These are phyloP conservation scores for Blepharisma japonicum DNA, from an alignment of 73 alveolate species.

Conservation along the genomic window DNA sequence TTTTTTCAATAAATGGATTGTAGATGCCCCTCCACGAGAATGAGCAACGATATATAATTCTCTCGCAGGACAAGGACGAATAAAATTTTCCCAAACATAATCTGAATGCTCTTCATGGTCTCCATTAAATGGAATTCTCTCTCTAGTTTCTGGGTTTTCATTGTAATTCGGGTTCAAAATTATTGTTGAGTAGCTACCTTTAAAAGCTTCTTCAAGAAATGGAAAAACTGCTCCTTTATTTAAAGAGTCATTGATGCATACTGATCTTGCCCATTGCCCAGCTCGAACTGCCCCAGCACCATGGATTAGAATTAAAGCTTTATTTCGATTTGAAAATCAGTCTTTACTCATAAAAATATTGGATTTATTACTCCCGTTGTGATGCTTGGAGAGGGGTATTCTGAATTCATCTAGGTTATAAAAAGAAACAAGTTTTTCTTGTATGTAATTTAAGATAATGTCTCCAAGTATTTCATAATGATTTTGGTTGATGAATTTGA, in stretches of 20 bases:
- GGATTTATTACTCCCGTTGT: background rate
- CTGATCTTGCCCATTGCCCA: slow-evolving; percentile 34
- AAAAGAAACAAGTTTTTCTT: background rate
- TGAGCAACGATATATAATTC: slow-evolving; percentile 30
- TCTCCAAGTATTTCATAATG: slow-evolving; percentile 22
- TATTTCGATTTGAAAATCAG: background rate
- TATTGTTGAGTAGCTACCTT: background rate
- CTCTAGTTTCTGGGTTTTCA: background rate
- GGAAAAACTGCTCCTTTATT: slow-evolving; percentile 29
- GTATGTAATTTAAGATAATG: background rate
- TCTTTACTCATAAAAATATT: slow-evolving; percentile 10
- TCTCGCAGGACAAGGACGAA: background rate
- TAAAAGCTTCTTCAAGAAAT: slow-evolving; percentile 14
- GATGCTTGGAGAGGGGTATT: background rate
- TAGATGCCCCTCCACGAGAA: slow-evolving; percentile 20
- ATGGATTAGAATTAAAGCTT: background rate
- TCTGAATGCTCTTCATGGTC: background rate
- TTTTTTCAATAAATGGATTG: background rate
- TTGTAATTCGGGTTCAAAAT: slow-evolving; percentile 29
- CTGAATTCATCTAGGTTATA: background rate
- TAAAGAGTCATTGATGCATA: slow-evolving; percentile 30
- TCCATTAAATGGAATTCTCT: background rate
- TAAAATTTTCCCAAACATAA: slow-evolving; percentile 24
- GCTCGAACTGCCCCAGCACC: slow-evolving; percentile 30
- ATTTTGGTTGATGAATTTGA: background rate